Evolutionary conservation across 257 asterid species (phyloP), one percentile per base, ranked within the genome.

Genomic region (Nicotiana noctiflora): DNA sequence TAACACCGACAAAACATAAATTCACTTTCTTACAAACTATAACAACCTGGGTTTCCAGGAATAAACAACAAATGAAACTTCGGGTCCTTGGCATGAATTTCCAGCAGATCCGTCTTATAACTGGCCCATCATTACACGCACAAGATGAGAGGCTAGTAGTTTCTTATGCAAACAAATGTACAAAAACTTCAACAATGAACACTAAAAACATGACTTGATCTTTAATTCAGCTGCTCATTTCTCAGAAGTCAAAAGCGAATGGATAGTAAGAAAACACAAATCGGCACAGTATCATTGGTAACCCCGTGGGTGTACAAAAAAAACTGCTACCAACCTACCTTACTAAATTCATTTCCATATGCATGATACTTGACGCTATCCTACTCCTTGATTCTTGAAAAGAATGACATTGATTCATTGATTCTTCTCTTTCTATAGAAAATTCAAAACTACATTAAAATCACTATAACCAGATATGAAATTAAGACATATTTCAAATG

Each of bases 31-130:
- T 27, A 40, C 61, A 62, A 62, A 59, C 66, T 34, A 9, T 83
- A 80, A 76, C 66, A 82, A 95, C 99, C 99, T 15, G 99, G 99
- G 84, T 95, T 95, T 60, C 99, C 99, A 60, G 99, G 98, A 68
- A 93, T 86, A 77, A 95, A 95, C 76, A 95, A 34, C 75, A 95
- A 81, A 83, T 92, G 97, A 19, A 91, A 86, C 59, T 80, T 83
- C 76, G 98, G 96, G 31, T 89, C 81, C 66, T 65, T 86, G 82
- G 93, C 86, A 62, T 31, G 91, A 86, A 95, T 91, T 89, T 95
- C 98, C 40, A 93, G 29, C 86, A 93, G 83, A 81, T 91, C 98
- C 29, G 94, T 84, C 86, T 86, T 87, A 62, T 84, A 90, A 81
- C 99, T 93, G 86, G 66, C 53, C 67, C 82, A 85, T 81, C 49